Evolutionary conservation across 495 filamentous ascomycete genomes (phyloP), one percentile per base, ranked within the genome.

Genomic region (Aspergillus indologenus): DNA sequence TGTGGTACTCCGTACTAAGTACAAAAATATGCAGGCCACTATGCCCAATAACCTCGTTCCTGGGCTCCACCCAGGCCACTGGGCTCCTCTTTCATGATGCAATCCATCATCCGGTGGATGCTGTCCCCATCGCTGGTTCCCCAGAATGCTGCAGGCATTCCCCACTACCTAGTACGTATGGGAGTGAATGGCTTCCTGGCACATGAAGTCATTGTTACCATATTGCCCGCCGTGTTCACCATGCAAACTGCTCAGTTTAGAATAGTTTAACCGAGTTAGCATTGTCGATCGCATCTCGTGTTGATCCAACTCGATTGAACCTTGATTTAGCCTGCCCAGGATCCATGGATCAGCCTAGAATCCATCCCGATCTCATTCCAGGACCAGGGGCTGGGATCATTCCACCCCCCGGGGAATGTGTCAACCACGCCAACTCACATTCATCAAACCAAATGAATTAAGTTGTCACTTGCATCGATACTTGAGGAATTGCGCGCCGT

Each of bases 81-180:
- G 5, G 29, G 18, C 40, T 45, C 42, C 24, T 29, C 53, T n/a
- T 47, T 20, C 15, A 51, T 29, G 40, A 48, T 34, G 17, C 51
- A 48, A 58, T 62, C 48, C 60, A 62, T n/a, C n/a, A n/a, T n/a
- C n/a, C n/a, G 9, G 58, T 56, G 60, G 26, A 49, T 26, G 15
- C 18, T 22, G 44, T 31, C 43, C 54, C 23, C 18, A 6, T 23
- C 21, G 22, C 17, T 43, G 40, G 5, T 40, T 40, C 34, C 34
- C 34, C 34, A 40, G 34, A n/a, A 23, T 55, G 15, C 22, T 24
- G 20, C 26, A 54, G 34, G 3, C 5, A 12, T 17, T 31, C 4
- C 12, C 12, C 6, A 7, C 23, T 29, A 17, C 23, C 20, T 53
- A 15, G 18, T 31, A 40, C 34, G 12, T 40, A 4, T 9, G 9